These are phyloP conservation scores for Aspergillus latus DNA, from an alignment of 2,329 filamentous ascomycete species.

Conservation along the genomic window DNA sequence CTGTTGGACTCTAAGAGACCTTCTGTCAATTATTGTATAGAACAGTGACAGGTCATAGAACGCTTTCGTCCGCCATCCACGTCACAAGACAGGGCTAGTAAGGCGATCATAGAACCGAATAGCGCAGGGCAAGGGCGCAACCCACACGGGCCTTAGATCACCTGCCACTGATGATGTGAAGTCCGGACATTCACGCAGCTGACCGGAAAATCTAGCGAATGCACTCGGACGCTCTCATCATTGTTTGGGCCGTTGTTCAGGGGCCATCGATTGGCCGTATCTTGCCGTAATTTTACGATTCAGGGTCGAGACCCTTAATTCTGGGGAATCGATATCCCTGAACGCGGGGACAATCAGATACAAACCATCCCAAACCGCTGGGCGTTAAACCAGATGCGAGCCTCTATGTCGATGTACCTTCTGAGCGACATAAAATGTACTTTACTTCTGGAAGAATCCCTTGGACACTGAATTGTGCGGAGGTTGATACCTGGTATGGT, in stretches of 20 bases:
- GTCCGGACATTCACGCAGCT: background rate
- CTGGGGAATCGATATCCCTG: background rate
- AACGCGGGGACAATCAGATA: background rate
- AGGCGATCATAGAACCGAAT: too few relatives aligned
- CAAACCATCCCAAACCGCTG: background rate
- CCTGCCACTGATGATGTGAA: background rate
- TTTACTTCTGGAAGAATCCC: background rate
- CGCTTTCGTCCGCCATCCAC: background rate
- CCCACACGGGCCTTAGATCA: background rate
- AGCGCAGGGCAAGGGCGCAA: background rate
- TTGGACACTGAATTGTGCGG: background rate
- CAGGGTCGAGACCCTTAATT: background rate
- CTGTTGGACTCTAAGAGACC: slow-evolving; percentile 32
- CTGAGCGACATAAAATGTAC: background rate
- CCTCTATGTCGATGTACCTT: too few relatives aligned
- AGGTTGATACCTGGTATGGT: background rate
- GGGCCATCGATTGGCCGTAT: background rate
- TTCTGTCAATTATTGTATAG: background rate
- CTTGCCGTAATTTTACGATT: background rate
- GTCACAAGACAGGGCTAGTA: too few relatives aligned
- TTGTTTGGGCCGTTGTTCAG: background rate
- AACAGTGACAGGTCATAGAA: background rate
- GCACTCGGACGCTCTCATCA: background rate
- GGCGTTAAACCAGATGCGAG: too few relatives aligned
- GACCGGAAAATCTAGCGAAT: background rate